These are phyloP conservation scores for Petunia secreta DNA, from an alignment of 257 asterid species.

Conservation along the genomic window DNA sequence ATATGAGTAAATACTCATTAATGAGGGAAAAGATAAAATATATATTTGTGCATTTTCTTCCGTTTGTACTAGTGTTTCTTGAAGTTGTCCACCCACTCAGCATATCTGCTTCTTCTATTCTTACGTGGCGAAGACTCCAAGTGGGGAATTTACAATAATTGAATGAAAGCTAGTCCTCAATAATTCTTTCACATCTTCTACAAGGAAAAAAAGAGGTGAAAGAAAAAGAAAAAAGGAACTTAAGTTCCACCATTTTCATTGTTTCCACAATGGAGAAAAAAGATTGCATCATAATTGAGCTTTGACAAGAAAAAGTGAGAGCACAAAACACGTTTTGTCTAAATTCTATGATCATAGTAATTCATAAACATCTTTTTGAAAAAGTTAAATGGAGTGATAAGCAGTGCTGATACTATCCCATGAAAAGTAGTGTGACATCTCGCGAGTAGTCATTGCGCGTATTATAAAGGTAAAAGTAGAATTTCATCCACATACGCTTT, in stretches of 20 bases:
- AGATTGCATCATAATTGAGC: conserved; percentile 5
- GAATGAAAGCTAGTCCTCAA: not conserved
- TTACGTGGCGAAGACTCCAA: not conserved
- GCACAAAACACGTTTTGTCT: not conserved
- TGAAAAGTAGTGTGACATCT: conserved; percentile 32
- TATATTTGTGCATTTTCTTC: too few relatives aligned
- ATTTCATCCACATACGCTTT: not conserved
- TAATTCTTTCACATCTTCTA: too few relatives aligned
- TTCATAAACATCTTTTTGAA: not conserved
- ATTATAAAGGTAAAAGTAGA: conserved; percentile 23
- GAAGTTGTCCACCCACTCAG: not conserved
- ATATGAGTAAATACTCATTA: too few relatives aligned
- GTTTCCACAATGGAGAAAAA: not conserved
- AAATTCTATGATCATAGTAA: not conserved
- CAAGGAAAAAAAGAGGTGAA: not conserved
- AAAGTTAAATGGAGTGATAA: conserved; percentile 29
- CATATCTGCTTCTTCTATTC: not conserved
- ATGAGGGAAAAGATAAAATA: too few relatives aligned
- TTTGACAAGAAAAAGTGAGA: not conserved
- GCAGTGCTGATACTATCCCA: not conserved
- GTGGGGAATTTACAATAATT: not conserved
- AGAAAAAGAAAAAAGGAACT: not conserved
- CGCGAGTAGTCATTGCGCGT: conserved; percentile 27
- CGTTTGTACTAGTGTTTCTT: not conserved
- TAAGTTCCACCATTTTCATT: not conserved